Evolutionary conservation across 257 asterid genomes (phyloP).

Genomic region (Solanum chiquidenum): DNA sequence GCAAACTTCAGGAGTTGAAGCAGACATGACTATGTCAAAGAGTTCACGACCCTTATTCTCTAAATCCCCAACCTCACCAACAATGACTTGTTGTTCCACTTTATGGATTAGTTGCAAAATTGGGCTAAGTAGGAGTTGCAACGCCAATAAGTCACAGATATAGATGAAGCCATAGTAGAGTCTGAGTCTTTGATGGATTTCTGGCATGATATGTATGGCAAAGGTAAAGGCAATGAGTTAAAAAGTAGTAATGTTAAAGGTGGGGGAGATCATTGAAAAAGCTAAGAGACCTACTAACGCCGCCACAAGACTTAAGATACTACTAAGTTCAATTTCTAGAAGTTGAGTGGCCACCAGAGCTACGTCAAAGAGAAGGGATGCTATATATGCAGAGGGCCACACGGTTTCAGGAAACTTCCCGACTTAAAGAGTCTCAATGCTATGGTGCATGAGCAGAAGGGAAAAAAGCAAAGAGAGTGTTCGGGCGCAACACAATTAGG

Average conservation of each 20-base stretch:
- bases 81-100: not conserved
- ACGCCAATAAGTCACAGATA: not conserved
- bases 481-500: not conserved
- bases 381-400: not conserved
- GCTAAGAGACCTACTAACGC: not conserved
- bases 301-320: not conserved
- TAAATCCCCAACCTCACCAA: not conserved
- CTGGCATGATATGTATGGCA: not conserved
- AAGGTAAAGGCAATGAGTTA: not conserved
- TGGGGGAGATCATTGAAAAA: not conserved
- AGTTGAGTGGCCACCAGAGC: not conserved
- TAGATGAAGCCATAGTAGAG: not conserved
- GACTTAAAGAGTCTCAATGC: not conserved
- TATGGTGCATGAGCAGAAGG: not conserved
- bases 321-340: not conserved
- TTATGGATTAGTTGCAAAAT: not conserved
- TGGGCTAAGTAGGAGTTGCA: not conserved
- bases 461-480: not conserved
- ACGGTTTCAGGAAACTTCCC: not conserved
- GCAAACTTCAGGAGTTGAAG: not conserved
- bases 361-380: not conserved
- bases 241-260: not conserved
- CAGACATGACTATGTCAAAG: not conserved
- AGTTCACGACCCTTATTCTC: not conserved
- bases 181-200: not conserved